These are phyloP conservation scores for Trypanosoma platydactyli DNA, from an alignment of 208 protist genomes.

Conservation along the genomic window DNA sequence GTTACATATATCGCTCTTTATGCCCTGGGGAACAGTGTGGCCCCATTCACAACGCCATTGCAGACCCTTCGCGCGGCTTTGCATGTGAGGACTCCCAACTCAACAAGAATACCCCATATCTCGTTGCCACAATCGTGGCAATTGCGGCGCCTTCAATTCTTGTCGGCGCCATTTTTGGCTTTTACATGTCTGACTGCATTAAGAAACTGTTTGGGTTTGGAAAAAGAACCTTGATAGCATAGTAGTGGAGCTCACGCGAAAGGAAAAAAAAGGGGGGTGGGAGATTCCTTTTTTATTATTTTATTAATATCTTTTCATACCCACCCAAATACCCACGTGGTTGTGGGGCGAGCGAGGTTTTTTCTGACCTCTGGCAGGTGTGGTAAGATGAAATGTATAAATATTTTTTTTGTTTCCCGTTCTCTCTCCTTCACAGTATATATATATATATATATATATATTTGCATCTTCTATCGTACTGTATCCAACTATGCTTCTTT, in stretches of 20 bases:
- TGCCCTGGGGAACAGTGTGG: conserved; percentile 22
- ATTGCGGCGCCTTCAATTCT: conserved; percentile 15
- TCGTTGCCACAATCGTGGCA: conserved; percentile 11
- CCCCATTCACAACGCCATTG: conserved; percentile 1
- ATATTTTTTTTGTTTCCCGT: conserved; percentile 5
- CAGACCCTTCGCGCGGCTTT: conserved; percentile 13
- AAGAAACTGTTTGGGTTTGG: background rate
- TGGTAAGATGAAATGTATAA: too few relatives aligned
- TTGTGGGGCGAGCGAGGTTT: too few relatives aligned
- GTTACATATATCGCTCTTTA: conserved; percentile 17
- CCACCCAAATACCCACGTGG: background rate
- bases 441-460: conserved; percentile 19
- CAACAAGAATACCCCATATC: conserved; percentile 11
- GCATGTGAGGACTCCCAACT: conserved; percentile 7
- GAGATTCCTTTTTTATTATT: too few relatives aligned
- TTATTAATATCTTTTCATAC: conserved; percentile 1
- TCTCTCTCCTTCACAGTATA: conserved; percentile 7
- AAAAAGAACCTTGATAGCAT: background rate
- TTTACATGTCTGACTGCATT: conserved; percentile 16
- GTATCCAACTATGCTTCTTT: conserved; percentile 2
- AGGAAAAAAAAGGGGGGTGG: background rate
- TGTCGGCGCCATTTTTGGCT: conserved; percentile 11
- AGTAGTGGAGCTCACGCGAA: background rate
- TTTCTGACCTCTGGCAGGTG: too few relatives aligned
- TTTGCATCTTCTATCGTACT: too few relatives aligned